phyloP scores from a whole-genome alignment of 768 basidiomycete genomes.

The Naematelia encephala region DNA sequence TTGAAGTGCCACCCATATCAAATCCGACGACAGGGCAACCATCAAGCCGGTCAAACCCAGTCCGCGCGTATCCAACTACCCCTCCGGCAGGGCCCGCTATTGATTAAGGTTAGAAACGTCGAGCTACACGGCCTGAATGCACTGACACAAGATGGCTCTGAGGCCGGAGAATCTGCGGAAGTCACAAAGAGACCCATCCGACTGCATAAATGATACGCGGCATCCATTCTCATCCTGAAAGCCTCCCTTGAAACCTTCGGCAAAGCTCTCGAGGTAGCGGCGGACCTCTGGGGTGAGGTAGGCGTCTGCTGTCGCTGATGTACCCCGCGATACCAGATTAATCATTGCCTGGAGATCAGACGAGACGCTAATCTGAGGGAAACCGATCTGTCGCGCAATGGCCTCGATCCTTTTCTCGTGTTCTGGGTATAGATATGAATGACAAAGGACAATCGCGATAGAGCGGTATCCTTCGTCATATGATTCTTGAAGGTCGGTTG shows the following conservation, averaged over 20 bases:
- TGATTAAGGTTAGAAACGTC: no score
- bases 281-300: conserved; percentile 86
- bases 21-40: conserved; percentile 78
- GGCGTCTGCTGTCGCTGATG: conserved; percentile 88
- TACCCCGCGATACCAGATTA: conserved; percentile 79
- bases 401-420: conserved; percentile 71
- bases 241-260: conserved; percentile 74
- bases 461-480: conserved; percentile 71
- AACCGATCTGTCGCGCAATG: conserved; percentile 75
- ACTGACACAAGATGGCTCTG: conserved; percentile 8
- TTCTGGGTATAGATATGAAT: conserved; percentile 62
- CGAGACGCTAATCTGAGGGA: conserved; percentile 80
- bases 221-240: conserved; percentile 56
- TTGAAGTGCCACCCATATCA: conserved; percentile 81
- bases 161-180: conserved; percentile 23
- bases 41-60: conserved; percentile 72
- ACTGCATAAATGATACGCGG: conserved; percentile 96
- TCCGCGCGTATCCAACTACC: conserved; percentile 87
- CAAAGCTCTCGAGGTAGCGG: conserved; percentile 86
- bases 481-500: conserved; percentile 64
- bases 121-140: no score
- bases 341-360: conserved; percentile 51
- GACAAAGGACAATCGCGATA: conserved; percentile 22
- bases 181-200: conserved; percentile 65
- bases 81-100: conserved; percentile 79